These are phyloP conservation scores for Hymenoscyphus scutula DNA, from an alignment of 2,329 filamentous ascomycete species.

Conservation along the genomic window DNA sequence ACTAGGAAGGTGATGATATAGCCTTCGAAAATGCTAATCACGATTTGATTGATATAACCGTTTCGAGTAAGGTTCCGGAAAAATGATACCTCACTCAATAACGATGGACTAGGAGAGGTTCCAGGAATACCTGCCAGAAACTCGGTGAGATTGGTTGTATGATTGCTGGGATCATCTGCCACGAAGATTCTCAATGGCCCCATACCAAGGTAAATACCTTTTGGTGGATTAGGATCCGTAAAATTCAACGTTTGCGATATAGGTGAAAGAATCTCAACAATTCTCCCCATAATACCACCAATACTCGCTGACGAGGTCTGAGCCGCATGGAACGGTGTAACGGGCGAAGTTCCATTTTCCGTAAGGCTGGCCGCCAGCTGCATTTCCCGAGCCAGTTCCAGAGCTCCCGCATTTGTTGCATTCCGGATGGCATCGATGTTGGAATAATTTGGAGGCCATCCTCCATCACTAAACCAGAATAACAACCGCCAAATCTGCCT, in stretches of 20 bases:
- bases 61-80: slow-evolving; percentile 65
- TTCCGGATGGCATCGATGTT: slow-evolving; percentile 16
- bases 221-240: slow-evolving; percentile 30
- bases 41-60: slow-evolving; percentile 68
- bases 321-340: slow-evolving; percentile 29
- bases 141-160: slow-evolving; percentile 14
- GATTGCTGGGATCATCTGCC: slow-evolving; percentile 18
- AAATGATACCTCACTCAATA: slow-evolving; percentile 57
- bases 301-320: slow-evolving; percentile 41
- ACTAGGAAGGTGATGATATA: slow-evolving; percentile 91
- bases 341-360: slow-evolving; percentile 34
- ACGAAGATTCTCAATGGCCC: slow-evolving; percentile 19
- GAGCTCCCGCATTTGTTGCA: slow-evolving; percentile 21
- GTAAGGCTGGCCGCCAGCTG: slow-evolving; percentile 26
- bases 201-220: slow-evolving; percentile 31
- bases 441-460: slow-evolving; percentile 30
- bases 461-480: slow-evolving; percentile 65
- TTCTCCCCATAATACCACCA: slow-evolving; percentile 39
- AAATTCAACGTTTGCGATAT: slow-evolving; percentile 31
- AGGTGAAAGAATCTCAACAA: slow-evolving; percentile 33
- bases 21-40: slow-evolving; percentile 85
- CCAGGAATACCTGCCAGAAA: slow-evolving; percentile 11
- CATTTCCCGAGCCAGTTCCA: slow-evolving; percentile 29
- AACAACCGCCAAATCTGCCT: slow-evolving; percentile 88
- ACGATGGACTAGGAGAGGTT: slow-evolving; percentile 37